A percentile compares a stretch with the other conserved stretches of the same genome.
Conservation (phyloP, 768 basidiomycete genomes). For the Daedalea quercina region DNA sequence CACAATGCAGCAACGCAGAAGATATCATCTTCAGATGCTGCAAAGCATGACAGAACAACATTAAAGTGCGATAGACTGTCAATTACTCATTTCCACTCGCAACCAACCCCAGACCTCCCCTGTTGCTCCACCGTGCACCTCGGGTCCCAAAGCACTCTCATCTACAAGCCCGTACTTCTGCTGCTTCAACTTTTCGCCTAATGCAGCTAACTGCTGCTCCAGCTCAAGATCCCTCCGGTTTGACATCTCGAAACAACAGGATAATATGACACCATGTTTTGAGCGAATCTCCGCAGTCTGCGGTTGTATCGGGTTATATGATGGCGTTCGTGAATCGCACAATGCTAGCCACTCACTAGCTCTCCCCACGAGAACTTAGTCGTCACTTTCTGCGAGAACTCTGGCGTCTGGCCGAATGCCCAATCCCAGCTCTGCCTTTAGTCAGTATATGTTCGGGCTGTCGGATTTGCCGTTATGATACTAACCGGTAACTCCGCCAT, state of each 20-base stretch:
- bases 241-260: slow-evolving; percentile 31
- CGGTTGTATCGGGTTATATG: slow-evolving; percentile 1
- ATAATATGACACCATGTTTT: slow-evolving; percentile 59
- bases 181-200: slow-evolving; percentile 25
- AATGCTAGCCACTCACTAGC: slow-evolving; percentile 26
- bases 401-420: slow-evolving; percentile 89
- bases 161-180: slow-evolving; percentile 34
- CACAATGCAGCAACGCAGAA: background rate
- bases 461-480: slow-evolving; percentile 1
- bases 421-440: slow-evolving; percentile 81
- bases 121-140: slow-evolving; percentile 1
- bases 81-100: slow-evolving; percentile 23
- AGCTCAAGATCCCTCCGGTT: slow-evolving; percentile 8
- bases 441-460: background rate
- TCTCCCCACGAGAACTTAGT: slow-evolving; percentile 32
- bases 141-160: slow-evolving; percentile 13
- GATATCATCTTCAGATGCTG: background rate
- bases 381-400: slow-evolving; percentile 65
- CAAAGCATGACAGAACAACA: background rate
- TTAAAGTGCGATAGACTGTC: background rate
- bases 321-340: background rate
- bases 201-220: slow-evolving; percentile 13
- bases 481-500: slow-evolving; percentile 69
- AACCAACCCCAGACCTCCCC: slow-evolving; percentile 27
- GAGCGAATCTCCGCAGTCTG: slow-evolving; percentile 46